Percentiles rank a stretch among this genome's conserved stretches.
These are phyloP conservation scores for Taphrina communis DNA, from an alignment of 1,139 yeast species.

Conservation along the genomic window DNA sequence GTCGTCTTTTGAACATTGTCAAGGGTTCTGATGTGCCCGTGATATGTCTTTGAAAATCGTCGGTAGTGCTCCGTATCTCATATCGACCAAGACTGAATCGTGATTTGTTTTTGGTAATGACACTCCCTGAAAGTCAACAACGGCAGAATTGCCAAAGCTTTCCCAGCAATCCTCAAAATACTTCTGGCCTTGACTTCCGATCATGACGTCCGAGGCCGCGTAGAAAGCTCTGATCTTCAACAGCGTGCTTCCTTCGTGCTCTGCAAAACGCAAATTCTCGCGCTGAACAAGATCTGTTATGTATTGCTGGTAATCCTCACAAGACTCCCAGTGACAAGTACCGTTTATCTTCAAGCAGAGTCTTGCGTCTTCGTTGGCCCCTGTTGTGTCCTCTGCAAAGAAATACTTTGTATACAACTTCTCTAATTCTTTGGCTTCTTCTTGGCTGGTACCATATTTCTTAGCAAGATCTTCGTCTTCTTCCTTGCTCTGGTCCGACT, in stretches of 20 bases:
- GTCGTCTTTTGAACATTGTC: too few species aligned
- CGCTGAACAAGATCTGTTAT: neutral
- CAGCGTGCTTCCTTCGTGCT: neutral
- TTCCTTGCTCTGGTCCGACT: neutral
- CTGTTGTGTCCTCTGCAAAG: constrained; percentile 3
- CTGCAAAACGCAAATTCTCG: neutral
- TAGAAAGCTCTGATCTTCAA: neutral
- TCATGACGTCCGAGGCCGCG: constrained; percentile 15
- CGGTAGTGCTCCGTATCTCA: neutral
- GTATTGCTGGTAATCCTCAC: neutral
- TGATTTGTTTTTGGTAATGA: constrained; percentile 1
- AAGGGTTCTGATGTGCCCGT: neutral
- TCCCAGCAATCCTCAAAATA: neutral
- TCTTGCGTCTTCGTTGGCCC: constrained; percentile 2
- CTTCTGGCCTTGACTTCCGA: neutral
- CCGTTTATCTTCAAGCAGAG: constrained; percentile 10
- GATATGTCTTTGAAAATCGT: neutral
- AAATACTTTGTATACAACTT: neutral
- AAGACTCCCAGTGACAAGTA: neutral
- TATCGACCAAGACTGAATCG: constrained; percentile 1
- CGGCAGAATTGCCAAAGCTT: neutral
- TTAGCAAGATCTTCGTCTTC: neutral
- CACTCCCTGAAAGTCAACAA: neutral
- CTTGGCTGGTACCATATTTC: neutral
- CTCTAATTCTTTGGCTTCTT: neutral